phyloP scores from a whole-genome alignment of 1,284 basidiomycete species.

The Ganoderma multipileum region DNA sequence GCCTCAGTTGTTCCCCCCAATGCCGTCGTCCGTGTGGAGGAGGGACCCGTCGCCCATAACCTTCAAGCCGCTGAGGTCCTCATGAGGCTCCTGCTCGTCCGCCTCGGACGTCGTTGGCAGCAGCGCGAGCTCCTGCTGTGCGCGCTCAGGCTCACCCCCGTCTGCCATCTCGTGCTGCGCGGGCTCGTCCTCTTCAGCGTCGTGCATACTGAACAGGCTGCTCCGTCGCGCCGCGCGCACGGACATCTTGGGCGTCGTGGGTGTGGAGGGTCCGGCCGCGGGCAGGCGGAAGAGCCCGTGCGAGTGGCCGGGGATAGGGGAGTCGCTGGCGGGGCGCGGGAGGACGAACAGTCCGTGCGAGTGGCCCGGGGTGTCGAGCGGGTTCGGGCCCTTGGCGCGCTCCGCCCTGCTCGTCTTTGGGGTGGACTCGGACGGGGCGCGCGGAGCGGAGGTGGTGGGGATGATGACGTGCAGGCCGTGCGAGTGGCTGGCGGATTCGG shows the following conservation, averaged over 20 bases:
- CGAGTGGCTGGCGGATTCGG: not conserved
- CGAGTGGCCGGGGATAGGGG: conserved; percentile 4
- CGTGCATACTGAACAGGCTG: conserved; percentile 16
- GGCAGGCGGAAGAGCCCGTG: conserved; percentile 18
- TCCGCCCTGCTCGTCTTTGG: not conserved
- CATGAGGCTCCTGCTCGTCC: conserved; percentile 23
- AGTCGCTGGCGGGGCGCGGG: not conserved
- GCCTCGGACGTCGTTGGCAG: conserved; percentile 18
- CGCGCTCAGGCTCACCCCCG: conserved; percentile 1
- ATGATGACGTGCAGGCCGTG: conserved; percentile 21
- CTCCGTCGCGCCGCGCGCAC: conserved; percentile 22
- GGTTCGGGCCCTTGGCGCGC: not conserved
- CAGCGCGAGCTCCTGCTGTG: not conserved
- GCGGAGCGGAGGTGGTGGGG: conserved; percentile 9
- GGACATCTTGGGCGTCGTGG: conserved; percentile 17
- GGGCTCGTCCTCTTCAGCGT: not conserved
- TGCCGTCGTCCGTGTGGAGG: not conserved
- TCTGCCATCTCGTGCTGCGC: not conserved
- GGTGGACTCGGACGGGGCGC: conserved; percentile 7
- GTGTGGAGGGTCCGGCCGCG: conserved; percentile 3
- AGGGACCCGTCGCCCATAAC: not conserved
- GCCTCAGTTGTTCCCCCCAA: not conserved
- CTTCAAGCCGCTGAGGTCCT: conserved; percentile 11
- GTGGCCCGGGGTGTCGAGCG: conserved; percentile 12
- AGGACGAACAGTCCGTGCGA: not conserved